phyloP scores from a whole-genome alignment of 352 stramenopile species.

The Pythium insidiosum region DNA sequence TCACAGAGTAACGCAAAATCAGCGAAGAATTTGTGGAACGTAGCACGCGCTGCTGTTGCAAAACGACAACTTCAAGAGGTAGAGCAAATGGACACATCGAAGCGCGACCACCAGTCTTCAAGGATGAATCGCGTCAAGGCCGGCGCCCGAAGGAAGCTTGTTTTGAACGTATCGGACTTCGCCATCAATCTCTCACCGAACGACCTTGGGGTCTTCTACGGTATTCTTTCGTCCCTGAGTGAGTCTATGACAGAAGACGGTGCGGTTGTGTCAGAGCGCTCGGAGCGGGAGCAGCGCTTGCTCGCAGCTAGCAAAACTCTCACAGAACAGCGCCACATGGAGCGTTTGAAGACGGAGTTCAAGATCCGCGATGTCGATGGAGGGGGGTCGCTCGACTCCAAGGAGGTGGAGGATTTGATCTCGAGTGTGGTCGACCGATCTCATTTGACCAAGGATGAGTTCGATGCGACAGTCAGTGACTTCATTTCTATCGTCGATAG shows the following conservation, averaged over 20 bases:
- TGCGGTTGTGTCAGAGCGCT: constrained; percentile 45
- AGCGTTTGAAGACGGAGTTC: constrained; percentile 70
- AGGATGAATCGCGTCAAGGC: constrained; percentile 39
- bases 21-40: constrained; percentile 35
- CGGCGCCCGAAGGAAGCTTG: constrained; percentile 47
- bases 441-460: constrained; percentile 69
- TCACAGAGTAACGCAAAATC: constrained; percentile 7
- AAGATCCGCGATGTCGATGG: constrained; percentile 61
- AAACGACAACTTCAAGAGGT: constrained; percentile 63
- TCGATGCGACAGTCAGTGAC: constrained; percentile 62
- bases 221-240: constrained; percentile 54
- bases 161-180: constrained; percentile 81
- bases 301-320: constrained; percentile 35
- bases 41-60: constrained; percentile 36
- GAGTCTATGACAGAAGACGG: constrained; percentile 67
- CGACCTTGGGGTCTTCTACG: constrained; percentile 74
- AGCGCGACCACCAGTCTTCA: constrained; percentile 19
- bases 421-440: constrained; percentile 55
- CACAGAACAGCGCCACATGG: constrained; percentile 61
- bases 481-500: constrained; percentile 75
- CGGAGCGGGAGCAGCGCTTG: constrained; percentile 36
- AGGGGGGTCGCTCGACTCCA: constrained; percentile 58
- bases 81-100: constrained; percentile 34
- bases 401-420: constrained; percentile 60
- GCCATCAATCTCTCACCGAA: constrained; percentile 74